Evolutionary conservation across 148 eudicot genomes (phyloP).

Genomic region (Polygonum aviculare): DNA sequence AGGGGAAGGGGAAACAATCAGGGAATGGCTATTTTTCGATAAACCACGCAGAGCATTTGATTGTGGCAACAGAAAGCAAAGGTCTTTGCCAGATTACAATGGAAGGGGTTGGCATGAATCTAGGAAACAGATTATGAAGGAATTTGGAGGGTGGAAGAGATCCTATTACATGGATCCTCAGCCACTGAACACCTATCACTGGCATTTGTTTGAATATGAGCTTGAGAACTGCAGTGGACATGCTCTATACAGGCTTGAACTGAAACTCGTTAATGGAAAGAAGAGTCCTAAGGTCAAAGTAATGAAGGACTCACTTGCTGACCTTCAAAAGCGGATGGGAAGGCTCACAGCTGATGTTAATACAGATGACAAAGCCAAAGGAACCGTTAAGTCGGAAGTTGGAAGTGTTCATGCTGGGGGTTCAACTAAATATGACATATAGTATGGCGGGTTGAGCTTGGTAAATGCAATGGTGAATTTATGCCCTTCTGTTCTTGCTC

Average conservation of each 20-base stretch:
- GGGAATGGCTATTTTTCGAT: slow-evolving; percentile 49
- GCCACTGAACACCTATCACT: slow-evolving; percentile 29
- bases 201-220: slow-evolving; percentile 48
- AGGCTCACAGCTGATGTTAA: slow-evolving; percentile 36
- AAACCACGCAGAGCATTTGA: slow-evolving; percentile 48
- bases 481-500: not conserved
- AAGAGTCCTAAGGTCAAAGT: slow-evolving; percentile 29
- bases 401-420: slow-evolving; percentile 1
- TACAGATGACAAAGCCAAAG: slow-evolving; percentile 22
- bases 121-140: slow-evolving; percentile 31
- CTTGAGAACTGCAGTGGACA: slow-evolving; percentile 21
- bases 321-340: slow-evolving; percentile 38
- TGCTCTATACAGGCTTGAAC: slow-evolving; percentile 42
- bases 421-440: slow-evolving; percentile 4
- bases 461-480: not conserved
- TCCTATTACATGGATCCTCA: slow-evolving; percentile 49
- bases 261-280: slow-evolving; percentile 30
- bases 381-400: slow-evolving; percentile 10
- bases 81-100: slow-evolving; percentile 39
- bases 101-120: slow-evolving; percentile 60
- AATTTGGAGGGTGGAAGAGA: slow-evolving; percentile 33
- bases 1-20: slow-evolving; percentile 32
- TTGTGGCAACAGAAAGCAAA: slow-evolving; percentile 39
- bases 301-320: slow-evolving; percentile 25
- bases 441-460: not conserved